A percentile compares a stretch with the other conserved stretches of the same genome.
These are phyloP conservation scores for Gomphus bonarii DNA, from an alignment of 1,284 basidiomycete genomes.

Conservation along the genomic window DNA sequence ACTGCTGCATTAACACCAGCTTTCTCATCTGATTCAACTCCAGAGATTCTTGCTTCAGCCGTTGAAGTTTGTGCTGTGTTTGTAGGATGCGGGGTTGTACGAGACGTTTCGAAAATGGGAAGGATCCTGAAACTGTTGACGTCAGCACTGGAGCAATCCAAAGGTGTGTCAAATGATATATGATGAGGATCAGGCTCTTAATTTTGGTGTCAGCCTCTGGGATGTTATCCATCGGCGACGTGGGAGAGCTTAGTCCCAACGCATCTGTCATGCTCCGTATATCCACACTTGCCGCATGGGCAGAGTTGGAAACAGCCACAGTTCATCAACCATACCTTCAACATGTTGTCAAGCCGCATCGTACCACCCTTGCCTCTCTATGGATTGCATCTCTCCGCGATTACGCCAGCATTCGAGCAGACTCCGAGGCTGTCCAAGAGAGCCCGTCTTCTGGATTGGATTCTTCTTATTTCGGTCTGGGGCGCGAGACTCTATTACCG, in stretches of 20 bases:
- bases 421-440: constrained; percentile 77
- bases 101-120: constrained; percentile 85
- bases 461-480: constrained; percentile 77
- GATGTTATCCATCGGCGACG: constrained; percentile 80
- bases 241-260: constrained; percentile 82
- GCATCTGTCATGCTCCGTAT: constrained; percentile 93
- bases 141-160: constrained; percentile 82
- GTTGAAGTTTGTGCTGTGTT: constrained; percentile 93
- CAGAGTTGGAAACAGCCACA: constrained; percentile 81
- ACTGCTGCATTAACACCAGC: constrained; percentile 97
- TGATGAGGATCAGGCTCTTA: constrained; percentile 9
- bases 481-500: constrained; percentile 83
- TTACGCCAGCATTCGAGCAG: constrained; percentile 84
- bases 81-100: constrained; percentile 92
- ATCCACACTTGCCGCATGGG: constrained; percentile 93
- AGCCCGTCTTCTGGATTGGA: constrained; percentile 64
- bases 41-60: constrained; percentile 88
- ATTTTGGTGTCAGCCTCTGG: constrained; percentile 49
- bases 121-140: constrained; percentile 88
- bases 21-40: constrained; percentile 89
- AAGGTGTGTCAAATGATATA: constrained; percentile 39
- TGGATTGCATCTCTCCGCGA: constrained; percentile 89
- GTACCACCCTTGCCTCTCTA: constrained; percentile 62
- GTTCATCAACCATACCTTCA: constrained; percentile 67
- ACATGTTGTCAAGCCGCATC: constrained; percentile 78